Evolutionary conservation across 2,329 filamentous ascomycete genomes (phyloP), one percentile per base, ranked within the genome.

Genomic region (Penicillium expansum): DNA sequence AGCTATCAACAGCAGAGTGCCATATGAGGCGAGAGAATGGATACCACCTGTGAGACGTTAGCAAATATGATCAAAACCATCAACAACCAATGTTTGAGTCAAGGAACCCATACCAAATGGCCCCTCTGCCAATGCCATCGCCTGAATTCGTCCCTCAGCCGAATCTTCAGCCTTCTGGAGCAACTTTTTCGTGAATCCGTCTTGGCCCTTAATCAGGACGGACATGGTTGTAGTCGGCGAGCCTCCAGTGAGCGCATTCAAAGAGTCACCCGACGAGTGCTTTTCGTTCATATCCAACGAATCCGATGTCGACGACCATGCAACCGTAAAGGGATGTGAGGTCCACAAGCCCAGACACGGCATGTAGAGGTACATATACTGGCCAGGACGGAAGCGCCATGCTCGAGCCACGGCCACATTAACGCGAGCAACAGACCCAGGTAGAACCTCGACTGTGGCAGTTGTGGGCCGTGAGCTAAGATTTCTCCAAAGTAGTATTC

Each of bases 361-460:
- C 53, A 85, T 75, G 71, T 84, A 85, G 30, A 82, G 75, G 68
- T 85, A 84, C 24, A 83, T 81, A 65, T 85, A 70, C 76, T 82
- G 63, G 74, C 83, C 42, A 72, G 83, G 62, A 7, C 63, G 66
- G 59, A 73, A 72, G 7, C 55, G 66, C 70, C 70, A 72, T 4
- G 68, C 59, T 6, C 71, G 61, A 6, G 70, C 65, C 22, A 72
- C 62, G 5, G 66, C 62, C 3, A 74, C 64, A 18, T 70, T 68
- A 5, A 73, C 79, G 29, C 82, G 78, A 52, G 80, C 82, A 14
- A 83, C 82, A 61, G 83, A 80, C 18, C 78, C 78, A 2, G 82
- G 80, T 42, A 86, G 74, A 47, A 82, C 80, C 64, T 85, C 82
- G 22, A 85, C 76, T 1, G 75, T 79, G 41, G 84, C 78, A 39